phyloP scores from a whole-genome alignment of 495 filamentous ascomycete species.

The Immersiella caudata region DNA sequence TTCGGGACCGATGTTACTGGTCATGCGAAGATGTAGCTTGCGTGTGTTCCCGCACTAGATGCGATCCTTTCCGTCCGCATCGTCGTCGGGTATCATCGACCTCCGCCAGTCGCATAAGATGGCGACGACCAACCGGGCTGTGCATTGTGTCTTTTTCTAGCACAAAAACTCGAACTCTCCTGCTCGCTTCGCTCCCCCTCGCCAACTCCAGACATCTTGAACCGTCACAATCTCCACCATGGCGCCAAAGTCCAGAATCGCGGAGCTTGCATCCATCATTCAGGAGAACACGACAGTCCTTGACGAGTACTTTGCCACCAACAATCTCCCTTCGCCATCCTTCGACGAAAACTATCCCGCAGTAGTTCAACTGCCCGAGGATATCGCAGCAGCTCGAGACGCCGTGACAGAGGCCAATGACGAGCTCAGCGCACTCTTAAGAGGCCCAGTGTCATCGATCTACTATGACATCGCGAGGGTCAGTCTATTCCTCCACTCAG shows the following conservation, averaged over 20 bases:
- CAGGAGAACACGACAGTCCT: neutral
- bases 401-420: neutral
- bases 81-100: neutral
- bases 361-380: neutral
- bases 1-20: neutral
- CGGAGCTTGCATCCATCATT: neutral
- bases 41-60: neutral
- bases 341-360: neutral
- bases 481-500: neutral
- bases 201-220: neutral
- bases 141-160: neutral
- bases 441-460: neutral
- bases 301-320: neutral
- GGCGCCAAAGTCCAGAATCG: conserved; percentile 4
- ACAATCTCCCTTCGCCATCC: neutral
- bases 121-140: neutral
- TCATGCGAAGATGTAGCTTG: too few relatives aligned
- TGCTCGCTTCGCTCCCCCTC: neutral
- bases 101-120: neutral
- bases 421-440: neutral
- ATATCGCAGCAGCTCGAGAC: neutral
- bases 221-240: neutral
- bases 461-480: neutral
- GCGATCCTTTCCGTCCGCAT: neutral
- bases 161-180: neutral